Conservation (phyloP, 495 filamentous ascomycete species). For the Zalerion maritima region DNA sequence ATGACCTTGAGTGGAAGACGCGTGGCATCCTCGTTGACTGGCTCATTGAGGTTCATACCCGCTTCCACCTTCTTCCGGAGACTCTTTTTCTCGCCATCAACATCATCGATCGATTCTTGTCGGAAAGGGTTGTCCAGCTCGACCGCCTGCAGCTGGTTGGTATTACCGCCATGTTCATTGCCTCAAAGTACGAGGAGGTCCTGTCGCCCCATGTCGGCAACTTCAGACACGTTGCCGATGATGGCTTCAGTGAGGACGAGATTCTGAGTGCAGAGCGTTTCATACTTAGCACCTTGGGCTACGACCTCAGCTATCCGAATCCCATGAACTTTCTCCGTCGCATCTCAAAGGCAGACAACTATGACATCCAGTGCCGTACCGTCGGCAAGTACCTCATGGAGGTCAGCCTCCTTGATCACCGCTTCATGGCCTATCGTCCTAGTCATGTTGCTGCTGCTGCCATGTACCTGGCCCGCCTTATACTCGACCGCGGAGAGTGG, state of each 20-base stretch:
- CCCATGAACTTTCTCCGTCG: conserved; percentile 98
- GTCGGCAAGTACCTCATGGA: conserved; percentile 98
- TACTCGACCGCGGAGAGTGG: conserved; percentile 81
- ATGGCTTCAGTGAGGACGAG: conserved; percentile 89
- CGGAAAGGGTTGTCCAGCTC: conserved; percentile 80
- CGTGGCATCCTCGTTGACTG: conserved; percentile 95
- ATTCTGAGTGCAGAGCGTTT: conserved; percentile 96
- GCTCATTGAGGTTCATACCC: conserved; percentile 94
- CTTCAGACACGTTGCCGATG: conserved; percentile 92
- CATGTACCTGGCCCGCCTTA: conserved; percentile 88
- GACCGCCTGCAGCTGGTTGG: conserved; percentile 93
- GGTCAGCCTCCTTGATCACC: conserved; percentile 86
- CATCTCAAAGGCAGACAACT: conserved; percentile 96
- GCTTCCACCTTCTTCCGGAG: conserved; percentile 94
- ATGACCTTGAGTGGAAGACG: conserved; percentile 95
- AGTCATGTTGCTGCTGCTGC: conserved; percentile 82
- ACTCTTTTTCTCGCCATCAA: conserved; percentile 95
- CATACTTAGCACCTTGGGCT: conserved; percentile 77
- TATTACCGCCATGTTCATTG: conserved; percentile 98
- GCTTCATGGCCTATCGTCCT: conserved; percentile 73
- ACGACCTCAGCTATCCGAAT: conserved; percentile 96
- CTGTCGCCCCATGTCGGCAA: conserved; percentile 91
- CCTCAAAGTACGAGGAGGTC: conserved; percentile 97
- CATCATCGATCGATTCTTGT: conserved; percentile 95
- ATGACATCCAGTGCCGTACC: conserved; percentile 93